phyloP scores from a whole-genome alignment of 169 alveolate species.

The Cyclospora cayetanensis region DNA sequence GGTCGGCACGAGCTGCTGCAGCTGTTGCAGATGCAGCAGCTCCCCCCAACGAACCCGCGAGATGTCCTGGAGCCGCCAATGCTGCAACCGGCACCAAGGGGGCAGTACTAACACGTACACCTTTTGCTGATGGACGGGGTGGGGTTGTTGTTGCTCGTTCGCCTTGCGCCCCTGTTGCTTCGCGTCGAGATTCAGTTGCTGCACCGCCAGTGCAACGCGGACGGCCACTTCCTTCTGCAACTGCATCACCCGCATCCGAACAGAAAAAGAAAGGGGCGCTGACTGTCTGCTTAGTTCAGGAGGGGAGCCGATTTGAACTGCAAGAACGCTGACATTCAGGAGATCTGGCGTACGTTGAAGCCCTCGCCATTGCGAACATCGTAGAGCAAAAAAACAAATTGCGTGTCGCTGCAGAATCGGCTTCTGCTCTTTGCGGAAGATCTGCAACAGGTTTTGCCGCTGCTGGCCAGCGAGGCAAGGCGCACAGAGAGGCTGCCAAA shows the following conservation, averaged over 20 bases:
- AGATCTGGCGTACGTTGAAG: neutral
- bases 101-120: too few relatives aligned
- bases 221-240: neutral
- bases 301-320: neutral
- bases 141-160: neutral
- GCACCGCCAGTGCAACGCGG: neutral
- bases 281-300: too few relatives aligned
- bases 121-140: neutral
- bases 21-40: neutral
- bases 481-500: neutral
- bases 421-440: neutral
- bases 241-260: neutral
- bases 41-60: neutral
- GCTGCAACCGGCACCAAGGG: too few relatives aligned
- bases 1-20: neutral
- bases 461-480: neutral
- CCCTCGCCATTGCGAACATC: neutral
- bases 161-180: too few relatives aligned
- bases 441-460: neutral
- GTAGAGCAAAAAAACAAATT: neutral
- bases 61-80: neutral
- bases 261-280: neutral
- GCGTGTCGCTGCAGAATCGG: neutral
- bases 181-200: neutral
- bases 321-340: neutral